Evolutionary conservation across 176 grass and related monocot genomes (phyloP), one percentile per base, ranked within the genome.

Genomic region (Musa schizocarpa): DNA sequence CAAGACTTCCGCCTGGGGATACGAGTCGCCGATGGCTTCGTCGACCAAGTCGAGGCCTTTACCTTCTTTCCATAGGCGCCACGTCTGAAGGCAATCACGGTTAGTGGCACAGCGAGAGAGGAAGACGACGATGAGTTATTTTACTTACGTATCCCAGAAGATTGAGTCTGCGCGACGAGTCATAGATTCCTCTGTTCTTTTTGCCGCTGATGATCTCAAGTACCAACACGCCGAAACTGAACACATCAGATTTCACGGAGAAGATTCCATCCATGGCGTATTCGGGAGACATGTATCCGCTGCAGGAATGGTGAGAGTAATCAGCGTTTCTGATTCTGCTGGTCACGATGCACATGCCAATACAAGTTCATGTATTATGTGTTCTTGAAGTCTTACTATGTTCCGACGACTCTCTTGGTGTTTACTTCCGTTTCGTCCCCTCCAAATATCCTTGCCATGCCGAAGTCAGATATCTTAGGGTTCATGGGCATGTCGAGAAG

Each of bases 371-470:
- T 43, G 34, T 6, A 43, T 6, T 85, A 82, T 59, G 88, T 87
- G 68, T 90, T 90, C 11, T 87, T 79, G n/a, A 79, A 85, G 54
- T 80, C 92, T 96, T 84, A 96, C 92, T 92, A 85, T 80, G 88
- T 96, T 51, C 92, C 92, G 54, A 43, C 34, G 34, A 43, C 34
- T 43, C 34, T 43, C 0, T 43, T 43, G 34, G 34, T 43, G 34
- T 43, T 43, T 43, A 5, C 34, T 43, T 43, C 34, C 34, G 34
- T 6, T 0, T 43, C 34, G 34, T 43, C 34, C 34, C 34, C 34
- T 43, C 34, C 34, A 43, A 43, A 43, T 43, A 43, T 43, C 34
- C 34, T 43, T 43, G 34, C 34, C 34, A 43, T 43, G 34, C 34
- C 34, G 0, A 43, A 43, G 34, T 43, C 34, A 43, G 34, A 87